Base-by-base conservation (phyloP, 2,329 filamentous ascomycete species). In the Talaromyces sp. region DNA sequence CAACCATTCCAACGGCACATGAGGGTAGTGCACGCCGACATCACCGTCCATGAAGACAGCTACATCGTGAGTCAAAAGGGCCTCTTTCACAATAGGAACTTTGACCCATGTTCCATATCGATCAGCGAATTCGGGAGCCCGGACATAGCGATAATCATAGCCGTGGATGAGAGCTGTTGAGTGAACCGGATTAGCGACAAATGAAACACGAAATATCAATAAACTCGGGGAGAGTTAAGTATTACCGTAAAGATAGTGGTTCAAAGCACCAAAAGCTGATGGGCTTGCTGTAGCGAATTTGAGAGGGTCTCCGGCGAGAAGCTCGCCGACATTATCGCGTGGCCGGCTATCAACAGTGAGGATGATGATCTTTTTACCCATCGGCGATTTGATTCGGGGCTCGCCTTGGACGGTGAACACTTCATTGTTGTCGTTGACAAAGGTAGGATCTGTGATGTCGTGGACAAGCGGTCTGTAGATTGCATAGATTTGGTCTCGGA, bases 81-180 rank as follows among this genome's bases (percentile, higher is more conserved):
- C 71, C 21, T 77, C 69, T 41, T 70, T 69, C 27, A 80, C 67
- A 11, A 73, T 70, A 9, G 75, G 72, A 0, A 79, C 75, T 63
- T 78, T 78, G 43, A 78, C 75, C 80, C 80, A 82, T 17, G 79
- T 81, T 27, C 75, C 74, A 65, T 74, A 75, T 56, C 78, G 77
- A 56, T 77, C 74, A 1, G 68, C 64, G 57, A 78, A 77, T 32
- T 75, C 71, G 29, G 76, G 71, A 4, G 77, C 77, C 60, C 74
- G 76, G 31, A 81, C 74, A 58, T 80, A 76, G 35, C 79, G 78
- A 66, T 81, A 81, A 56, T 80, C 77, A 67, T 81, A 81, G 5
- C 79, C 79, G 65, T 82, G 80, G 54, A 82, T 79, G 66, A 69
- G 69, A 21, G 76, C 76, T 75, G 63, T 41, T 31, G 14, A 24